phyloP scores from a whole-genome alignment of 2,329 filamentous ascomycete genomes.

The Fusarium sp. region DNA sequence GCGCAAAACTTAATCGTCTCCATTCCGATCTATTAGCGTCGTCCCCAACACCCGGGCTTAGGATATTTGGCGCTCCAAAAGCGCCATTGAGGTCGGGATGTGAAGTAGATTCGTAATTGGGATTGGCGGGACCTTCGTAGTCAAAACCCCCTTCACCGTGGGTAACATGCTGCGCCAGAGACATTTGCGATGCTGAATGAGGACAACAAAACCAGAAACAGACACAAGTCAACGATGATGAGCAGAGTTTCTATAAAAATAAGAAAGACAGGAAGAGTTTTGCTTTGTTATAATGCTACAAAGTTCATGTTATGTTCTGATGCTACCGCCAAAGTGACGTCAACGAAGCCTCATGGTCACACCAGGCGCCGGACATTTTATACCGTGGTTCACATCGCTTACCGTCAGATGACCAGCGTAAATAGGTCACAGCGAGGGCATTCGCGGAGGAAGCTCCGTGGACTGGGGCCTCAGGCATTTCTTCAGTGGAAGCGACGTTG shows the following conservation, averaged over 20 bases:
- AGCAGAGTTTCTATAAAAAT: neutral
- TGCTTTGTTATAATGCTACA: neutral
- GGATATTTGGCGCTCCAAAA: neutral
- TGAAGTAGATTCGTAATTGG: slow-evolving; percentile 31
- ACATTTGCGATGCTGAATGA: slow-evolving; percentile 50
- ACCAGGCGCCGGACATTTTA: neutral
- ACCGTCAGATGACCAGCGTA: slow-evolving; percentile 12
- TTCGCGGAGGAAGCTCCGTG: slow-evolving; percentile 1
- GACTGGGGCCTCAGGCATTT: slow-evolving; percentile 23
- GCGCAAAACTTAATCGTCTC: slow-evolving; percentile 50
- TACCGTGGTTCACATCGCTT: neutral
- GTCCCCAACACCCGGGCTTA: slow-evolving; percentile 3
- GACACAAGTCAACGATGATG: neutral
- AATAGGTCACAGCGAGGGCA: slow-evolving; percentile 27
- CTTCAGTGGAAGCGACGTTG: neutral
- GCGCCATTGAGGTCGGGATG: neutral
- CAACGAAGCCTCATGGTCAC: slow-evolving; percentile 21
- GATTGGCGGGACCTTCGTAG: slow-evolving; percentile 51
- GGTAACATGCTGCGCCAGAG: slow-evolving; percentile 61
- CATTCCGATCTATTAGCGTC: slow-evolving; percentile 39
- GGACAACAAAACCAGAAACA: neutral
- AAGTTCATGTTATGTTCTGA: neutral
- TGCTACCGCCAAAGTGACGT: slow-evolving; percentile 23
- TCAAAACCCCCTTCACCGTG: slow-evolving; percentile 58
- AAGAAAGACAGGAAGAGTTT: neutral